These are phyloP conservation scores for Pseudocercospora fuligena DNA, from an alignment of 2,329 filamentous ascomycete species.

Conservation along the genomic window DNA sequence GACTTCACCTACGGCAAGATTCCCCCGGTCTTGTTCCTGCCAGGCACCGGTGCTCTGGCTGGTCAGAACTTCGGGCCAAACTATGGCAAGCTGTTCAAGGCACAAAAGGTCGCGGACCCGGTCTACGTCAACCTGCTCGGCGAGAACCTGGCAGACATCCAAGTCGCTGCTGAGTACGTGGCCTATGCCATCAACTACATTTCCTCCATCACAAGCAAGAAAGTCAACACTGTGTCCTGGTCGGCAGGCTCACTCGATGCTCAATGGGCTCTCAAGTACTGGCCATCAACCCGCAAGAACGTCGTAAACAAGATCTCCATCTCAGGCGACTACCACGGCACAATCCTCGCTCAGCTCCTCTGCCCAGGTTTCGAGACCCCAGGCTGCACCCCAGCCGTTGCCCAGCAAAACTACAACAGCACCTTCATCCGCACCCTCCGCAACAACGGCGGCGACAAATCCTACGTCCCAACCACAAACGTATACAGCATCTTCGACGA, in stretches of 20 bases:
- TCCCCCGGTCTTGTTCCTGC: slow-evolving; percentile 56
- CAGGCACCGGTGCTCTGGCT: slow-evolving; percentile 57
- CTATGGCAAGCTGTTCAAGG: slow-evolving; percentile 54
- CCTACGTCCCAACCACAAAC: slow-evolving; percentile 61
- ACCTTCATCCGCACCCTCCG: slow-evolving; percentile 52
- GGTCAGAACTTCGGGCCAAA: slow-evolving; percentile 52
- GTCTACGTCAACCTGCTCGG: slow-evolving; percentile 61
- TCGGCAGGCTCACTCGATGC: slow-evolving; percentile 59
- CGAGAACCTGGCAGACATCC: slow-evolving; percentile 53
- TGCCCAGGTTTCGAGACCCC: slow-evolving; percentile 35
- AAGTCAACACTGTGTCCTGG: slow-evolving; percentile 57
- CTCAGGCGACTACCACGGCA: slow-evolving; percentile 59
- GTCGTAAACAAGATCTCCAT: slow-evolving; percentile 57
- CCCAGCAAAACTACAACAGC: slow-evolving; percentile 55
- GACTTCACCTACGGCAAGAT: slow-evolving; percentile 52
- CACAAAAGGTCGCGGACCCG: slow-evolving; percentile 51
- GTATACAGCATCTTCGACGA: slow-evolving; percentile 58
- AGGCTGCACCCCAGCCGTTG: slow-evolving; percentile 46
- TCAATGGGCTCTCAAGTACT: slow-evolving; percentile 64
- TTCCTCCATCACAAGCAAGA: slow-evolving; percentile 43
- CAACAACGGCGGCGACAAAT: slow-evolving; percentile 52
- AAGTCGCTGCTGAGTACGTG: slow-evolving; percentile 59
- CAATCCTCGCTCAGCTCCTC: slow-evolving; percentile 44
- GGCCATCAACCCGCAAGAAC: slow-evolving; percentile 54
- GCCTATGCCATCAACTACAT: slow-evolving; percentile 65